phyloP scores from a whole-genome alignment of 345 rosid species.

The Angophora floribunda region DNA sequence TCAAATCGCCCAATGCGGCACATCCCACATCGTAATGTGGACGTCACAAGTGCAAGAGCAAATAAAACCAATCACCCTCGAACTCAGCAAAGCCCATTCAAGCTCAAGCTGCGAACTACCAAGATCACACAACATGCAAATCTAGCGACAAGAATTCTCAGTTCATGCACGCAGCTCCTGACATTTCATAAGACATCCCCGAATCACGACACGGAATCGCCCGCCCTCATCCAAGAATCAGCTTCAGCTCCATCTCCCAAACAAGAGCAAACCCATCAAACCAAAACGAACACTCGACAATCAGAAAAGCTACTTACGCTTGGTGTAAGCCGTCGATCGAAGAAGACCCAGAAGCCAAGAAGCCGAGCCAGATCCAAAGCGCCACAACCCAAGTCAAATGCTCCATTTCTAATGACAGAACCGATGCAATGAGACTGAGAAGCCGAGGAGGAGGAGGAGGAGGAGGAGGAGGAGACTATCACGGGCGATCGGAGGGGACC shows the following conservation, averaged over 20 bases:
- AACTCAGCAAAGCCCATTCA: not conserved
- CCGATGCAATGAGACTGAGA: not conserved
- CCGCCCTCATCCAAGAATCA: not conserved
- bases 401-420: slow-evolving; percentile 24
- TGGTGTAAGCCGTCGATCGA: slow-evolving; percentile 54
- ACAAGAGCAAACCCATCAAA: not conserved
- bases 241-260: not conserved
- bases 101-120: not conserved
- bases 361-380: slow-evolving; percentile 21
- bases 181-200: not conserved
- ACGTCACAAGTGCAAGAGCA: not conserved
- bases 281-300: not conserved
- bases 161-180: not conserved
- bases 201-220: not conserved
- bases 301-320: slow-evolving; percentile 48
- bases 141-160: not conserved
- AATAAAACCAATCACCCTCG: not conserved
- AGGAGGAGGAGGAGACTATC: not conserved
- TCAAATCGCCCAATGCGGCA: not conserved
- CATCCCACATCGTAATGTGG: not conserved
- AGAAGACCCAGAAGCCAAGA: slow-evolving; percentile 41
- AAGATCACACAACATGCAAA: not conserved
- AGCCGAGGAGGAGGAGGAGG: not conserved
- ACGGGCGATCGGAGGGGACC: not conserved
- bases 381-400: slow-evolving; percentile 22